Evolutionary conservation across 352 stramenopile species (phyloP), one percentile per base, ranked within the genome.

Genomic region (Phytophthora chlamydospora): DNA sequence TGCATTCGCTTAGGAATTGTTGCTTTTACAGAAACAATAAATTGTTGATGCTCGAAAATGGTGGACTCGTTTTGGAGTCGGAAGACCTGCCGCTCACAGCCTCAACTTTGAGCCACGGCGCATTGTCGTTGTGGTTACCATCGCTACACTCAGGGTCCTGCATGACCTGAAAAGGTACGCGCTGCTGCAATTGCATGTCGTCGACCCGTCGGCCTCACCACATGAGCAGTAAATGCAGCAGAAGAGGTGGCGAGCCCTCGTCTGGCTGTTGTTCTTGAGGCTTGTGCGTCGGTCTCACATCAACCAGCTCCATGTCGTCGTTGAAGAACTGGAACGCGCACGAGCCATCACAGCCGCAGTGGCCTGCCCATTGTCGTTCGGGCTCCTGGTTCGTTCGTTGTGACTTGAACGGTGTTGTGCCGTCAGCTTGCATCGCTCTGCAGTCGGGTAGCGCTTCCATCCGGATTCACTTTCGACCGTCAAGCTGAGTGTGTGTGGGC

Each of bases 291-390:
- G 40, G 39, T 29, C 59, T 40, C 36, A 24, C 32, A 36, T 73
- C 59, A 29, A 73, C 48, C 27, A 73, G 19, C 16, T 73, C 36
- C 65, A 73, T 55, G 52, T 73, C 48, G 16, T 69, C 48, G 42
- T 68, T 60, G 36, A 68, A 69, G 33, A 51, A 41, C 29, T 63
- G 52, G 35, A 66, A 73, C 14, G 13, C 27, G 39, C 65, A 73
- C 19, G 52, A 66, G 14, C 65, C 65, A 17, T 62, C 53, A 24
- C 65, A 73, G 8, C 65, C 65, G 49, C 65, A 73, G 24, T 53
- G 48, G 19, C 42, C 34, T n/a, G 53, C 65, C 65, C 58, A 73
- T 6, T 24, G 40, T 50, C 41, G 58, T 11, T 63, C 40, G 24
- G 32, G 50, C 0, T 17, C 24, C 27, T 24, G 21, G 17, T 41